These are phyloP conservation scores for Podaxis sp. DNA, from an alignment of 768 basidiomycete species.

Conservation along the genomic window DNA sequence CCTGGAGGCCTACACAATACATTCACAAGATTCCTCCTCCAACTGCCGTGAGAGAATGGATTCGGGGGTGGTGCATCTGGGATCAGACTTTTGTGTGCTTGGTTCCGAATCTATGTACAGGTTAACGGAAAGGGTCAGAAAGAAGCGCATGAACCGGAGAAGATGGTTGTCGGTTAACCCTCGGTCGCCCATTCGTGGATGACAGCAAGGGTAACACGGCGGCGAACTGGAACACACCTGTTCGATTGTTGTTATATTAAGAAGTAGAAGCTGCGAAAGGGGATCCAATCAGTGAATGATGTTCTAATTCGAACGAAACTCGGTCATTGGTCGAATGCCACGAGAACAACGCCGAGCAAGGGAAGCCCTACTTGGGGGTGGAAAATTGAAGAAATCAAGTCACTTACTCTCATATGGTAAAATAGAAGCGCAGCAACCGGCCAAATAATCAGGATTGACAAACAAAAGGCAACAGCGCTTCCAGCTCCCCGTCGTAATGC, in stretches of 20 bases:
- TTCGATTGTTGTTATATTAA: constrained; percentile 96
- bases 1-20: constrained; percentile 81
- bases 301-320: constrained; percentile 3
- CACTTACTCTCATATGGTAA: constrained; percentile 85
- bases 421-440: constrained; percentile 76
- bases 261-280: constrained; percentile 60
- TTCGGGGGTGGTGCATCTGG: constrained; percentile 72
- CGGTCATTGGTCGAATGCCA: constrained; percentile 4
- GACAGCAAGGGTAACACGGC: constrained; percentile 23
- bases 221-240: constrained; percentile 53
- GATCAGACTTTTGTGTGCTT: constrained; percentile 72
- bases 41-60: constrained; percentile 82
- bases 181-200: constrained; percentile 11
- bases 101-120: constrained; percentile 69
- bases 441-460: constrained; percentile 76
- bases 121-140: constrained; percentile 10
- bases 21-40: constrained; percentile 71
- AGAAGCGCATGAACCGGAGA: constrained; percentile 12
- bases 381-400: constrained; percentile 3
- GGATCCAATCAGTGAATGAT: constrained; percentile 8
- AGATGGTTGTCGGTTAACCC: constrained; percentile 2
- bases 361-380: background rate
- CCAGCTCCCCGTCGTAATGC: constrained; percentile 60
- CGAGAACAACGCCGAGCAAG: constrained; percentile 3
- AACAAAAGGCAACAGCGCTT: constrained; percentile 76